Base-by-base conservation (phyloP, 306 rosid genomes). In the Calophaca sinica region DNA sequence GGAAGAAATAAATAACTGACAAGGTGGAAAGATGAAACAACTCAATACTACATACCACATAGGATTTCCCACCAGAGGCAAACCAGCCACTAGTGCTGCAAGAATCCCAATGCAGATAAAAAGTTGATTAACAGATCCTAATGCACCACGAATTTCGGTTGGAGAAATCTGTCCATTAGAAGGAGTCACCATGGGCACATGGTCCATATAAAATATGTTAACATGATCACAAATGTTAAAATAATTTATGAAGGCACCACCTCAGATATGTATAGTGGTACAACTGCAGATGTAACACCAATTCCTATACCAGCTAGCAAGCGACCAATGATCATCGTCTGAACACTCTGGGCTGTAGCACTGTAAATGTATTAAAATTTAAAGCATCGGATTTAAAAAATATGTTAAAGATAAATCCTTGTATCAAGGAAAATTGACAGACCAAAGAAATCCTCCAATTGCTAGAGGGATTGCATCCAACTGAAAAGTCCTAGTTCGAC, bases 191-290 rank as follows among this genome's bases (percentile, higher is more conserved):
- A 62, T 3, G 20, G 1, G 14, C 66, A 55, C 0, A 42, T 5
- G 9, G 54, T 75, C 68, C 15, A 46, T 35, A 26, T 12, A 73
- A 41, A 62, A 70, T 55, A 68, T 11, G 12, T 4, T 29, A 64
- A 68, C 28, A 73, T 3, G n/a, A 68, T 63, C 20, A 2, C 9
- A 58, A 51, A 33, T 8, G 33, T 38, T 75, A 32, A 46, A 67
- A 54, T 31, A 50, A 12, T 58, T 63, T 67, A 72, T 31, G 55
- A 77, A 62, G 57, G 41, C n/a, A 49, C 54, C 68, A 94, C 98
- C 97, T 94, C 98, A 60, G 98, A 94, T 79, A 91, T 94, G 84
- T 94, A 94, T 12, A 94, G 89, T 54, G 98, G 98, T 49, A 94
- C 98, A 31, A 94, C 81, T n/a, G 98, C 91, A 44, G 98, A 94